phyloP scores from a whole-genome alignment of 768 basidiomycete species.

The Gloeopeniophorella convolvens region DNA sequence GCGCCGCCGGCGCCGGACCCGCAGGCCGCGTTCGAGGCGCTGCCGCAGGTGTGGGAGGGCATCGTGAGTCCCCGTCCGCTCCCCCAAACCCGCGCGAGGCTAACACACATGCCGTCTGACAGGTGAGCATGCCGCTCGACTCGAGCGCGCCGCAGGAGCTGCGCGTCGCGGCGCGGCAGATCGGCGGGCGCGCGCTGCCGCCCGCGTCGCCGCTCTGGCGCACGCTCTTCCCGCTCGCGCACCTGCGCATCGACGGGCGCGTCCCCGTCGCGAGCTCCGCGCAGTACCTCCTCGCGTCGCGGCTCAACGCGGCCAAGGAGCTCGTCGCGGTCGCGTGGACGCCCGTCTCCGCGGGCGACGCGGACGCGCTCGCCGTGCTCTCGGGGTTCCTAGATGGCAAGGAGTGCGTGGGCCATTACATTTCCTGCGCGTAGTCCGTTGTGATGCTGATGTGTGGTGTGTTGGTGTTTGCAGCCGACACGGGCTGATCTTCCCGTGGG shows the following conservation, averaged over 20 bases:
- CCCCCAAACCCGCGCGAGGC: no score
- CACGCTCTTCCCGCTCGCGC: slow-evolving; percentile 64
- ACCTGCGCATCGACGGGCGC: slow-evolving; percentile 76
- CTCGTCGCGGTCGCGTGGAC: slow-evolving; percentile 71
- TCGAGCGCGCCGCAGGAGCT: slow-evolving; percentile 62
- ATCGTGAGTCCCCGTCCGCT: slow-evolving; percentile 41
- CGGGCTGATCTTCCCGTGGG: slow-evolving; percentile 84
- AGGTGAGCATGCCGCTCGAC: slow-evolving; percentile 81
- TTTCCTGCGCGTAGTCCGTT: slow-evolving; percentile 7
- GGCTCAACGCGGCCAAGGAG: slow-evolving; percentile 72
- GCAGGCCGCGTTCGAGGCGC: slow-evolving; percentile 42
- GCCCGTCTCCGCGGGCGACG: slow-evolving; percentile 39
- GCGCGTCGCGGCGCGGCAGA: slow-evolving; percentile 62
- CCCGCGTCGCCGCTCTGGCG: slow-evolving; percentile 61
- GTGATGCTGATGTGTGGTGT: neutral
- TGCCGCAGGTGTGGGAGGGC: slow-evolving; percentile 65
- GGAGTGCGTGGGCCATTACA: slow-evolving; percentile 43
- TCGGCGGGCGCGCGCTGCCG: slow-evolving; percentile 65
- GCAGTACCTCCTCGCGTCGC: slow-evolving; percentile 72
- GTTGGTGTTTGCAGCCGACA: slow-evolving; percentile 56
- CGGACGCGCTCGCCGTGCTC: slow-evolving; percentile 51
- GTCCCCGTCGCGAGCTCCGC: slow-evolving; percentile 71
- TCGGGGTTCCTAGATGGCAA: slow-evolving; percentile 65
- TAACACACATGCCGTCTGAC: no score
- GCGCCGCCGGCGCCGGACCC: slow-evolving; percentile 10